Evolutionary conservation across 2,329 filamentous ascomycete genomes (phyloP).

Genomic region (Colletotrichum abscissum): DNA sequence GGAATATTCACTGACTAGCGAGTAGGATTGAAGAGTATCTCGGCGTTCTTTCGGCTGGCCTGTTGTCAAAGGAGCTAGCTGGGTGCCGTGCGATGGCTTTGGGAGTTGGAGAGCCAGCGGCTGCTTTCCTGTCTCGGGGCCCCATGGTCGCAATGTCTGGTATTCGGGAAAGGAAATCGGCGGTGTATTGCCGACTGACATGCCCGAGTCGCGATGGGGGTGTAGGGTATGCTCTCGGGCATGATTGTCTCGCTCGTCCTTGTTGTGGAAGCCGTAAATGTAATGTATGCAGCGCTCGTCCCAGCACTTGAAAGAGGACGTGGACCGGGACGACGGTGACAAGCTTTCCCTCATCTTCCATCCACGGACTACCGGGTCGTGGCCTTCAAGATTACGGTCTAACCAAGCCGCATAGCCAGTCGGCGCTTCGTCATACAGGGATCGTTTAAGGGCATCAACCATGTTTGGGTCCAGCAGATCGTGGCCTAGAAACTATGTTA

Average conservation of each 20-base stretch:
- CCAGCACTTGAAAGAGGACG: slow-evolving; percentile 64
- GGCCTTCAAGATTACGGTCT: slow-evolving; percentile 60
- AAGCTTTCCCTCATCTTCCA: slow-evolving; percentile 51
- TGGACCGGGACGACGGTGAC: slow-evolving; percentile 47
- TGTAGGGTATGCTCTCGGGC: slow-evolving; percentile 55
- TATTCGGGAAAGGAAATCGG: slow-evolving; percentile 50
- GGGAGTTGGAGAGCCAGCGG: slow-evolving; percentile 53
- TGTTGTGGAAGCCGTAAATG: slow-evolving; percentile 66
- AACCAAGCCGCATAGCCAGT: slow-evolving; percentile 63
- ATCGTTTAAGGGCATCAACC: slow-evolving; percentile 50
- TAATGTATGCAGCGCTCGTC: slow-evolving; percentile 67
- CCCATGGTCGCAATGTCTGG: slow-evolving; percentile 45
- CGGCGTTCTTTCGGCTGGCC: slow-evolving; percentile 51
- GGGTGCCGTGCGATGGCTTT: slow-evolving; percentile 46
- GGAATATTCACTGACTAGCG: slow-evolving; percentile 53
- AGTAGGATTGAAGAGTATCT: slow-evolving; percentile 53
- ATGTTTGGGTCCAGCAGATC: slow-evolving; percentile 55
- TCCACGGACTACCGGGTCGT: slow-evolving; percentile 59
- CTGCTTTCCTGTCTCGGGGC: slow-evolving; percentile 42
- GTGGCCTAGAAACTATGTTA: slow-evolving; percentile 48
- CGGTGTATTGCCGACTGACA: slow-evolving; percentile 52
- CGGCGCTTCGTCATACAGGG: slow-evolving; percentile 53
- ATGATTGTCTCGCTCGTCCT: slow-evolving; percentile 64
- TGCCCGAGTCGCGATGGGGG: slow-evolving; percentile 55
- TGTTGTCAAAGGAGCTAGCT: slow-evolving; percentile 49